Percentiles rank a stretch among this genome's conserved stretches.
Evolutionary conservation across 176 grass and related monocot genomes (phyloP).

Genomic region (Cocos nucifera): DNA sequence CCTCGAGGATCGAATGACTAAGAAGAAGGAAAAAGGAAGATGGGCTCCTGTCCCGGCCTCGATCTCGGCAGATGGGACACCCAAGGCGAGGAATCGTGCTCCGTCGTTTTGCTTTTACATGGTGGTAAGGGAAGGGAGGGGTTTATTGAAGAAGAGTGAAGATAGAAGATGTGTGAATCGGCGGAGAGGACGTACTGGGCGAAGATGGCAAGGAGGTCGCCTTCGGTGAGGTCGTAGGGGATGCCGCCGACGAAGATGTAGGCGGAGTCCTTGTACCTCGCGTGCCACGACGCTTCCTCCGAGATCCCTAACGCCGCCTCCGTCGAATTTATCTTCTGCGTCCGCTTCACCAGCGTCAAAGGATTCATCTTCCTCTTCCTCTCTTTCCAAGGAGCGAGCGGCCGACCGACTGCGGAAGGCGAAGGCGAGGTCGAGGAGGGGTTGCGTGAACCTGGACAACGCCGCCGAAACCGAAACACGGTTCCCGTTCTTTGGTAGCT

Average conservation of each 20-base stretch:
- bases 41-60: too few species aligned
- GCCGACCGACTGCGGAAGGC: too few species aligned
- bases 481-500: too few species aligned
- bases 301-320: constrained; percentile 75
- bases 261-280: constrained; percentile 87
- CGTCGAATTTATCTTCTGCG: constrained; percentile 72
- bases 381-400: constrained; percentile 1
- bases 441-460: too few species aligned
- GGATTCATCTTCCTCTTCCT: constrained; percentile 52
- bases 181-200: constrained; percentile 31
- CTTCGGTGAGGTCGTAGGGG: constrained; percentile 84
- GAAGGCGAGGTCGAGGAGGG: too few species aligned
- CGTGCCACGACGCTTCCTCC: constrained; percentile 80
- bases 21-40: too few species aligned
- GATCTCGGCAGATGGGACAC: too few species aligned
- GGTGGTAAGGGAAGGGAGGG: too few species aligned
- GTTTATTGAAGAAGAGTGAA: neutral
- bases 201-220: constrained; percentile 82
- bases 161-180: neutral
- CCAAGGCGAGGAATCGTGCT: too few species aligned
- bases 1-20: too few species aligned
- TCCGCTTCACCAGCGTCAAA: constrained; percentile 76
- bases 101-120: too few species aligned
- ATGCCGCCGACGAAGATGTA: constrained; percentile 89
- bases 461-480: too few species aligned